Base-by-base conservation (phyloP, 129 eudicot genomes). In the Arctium lappa region DNA sequence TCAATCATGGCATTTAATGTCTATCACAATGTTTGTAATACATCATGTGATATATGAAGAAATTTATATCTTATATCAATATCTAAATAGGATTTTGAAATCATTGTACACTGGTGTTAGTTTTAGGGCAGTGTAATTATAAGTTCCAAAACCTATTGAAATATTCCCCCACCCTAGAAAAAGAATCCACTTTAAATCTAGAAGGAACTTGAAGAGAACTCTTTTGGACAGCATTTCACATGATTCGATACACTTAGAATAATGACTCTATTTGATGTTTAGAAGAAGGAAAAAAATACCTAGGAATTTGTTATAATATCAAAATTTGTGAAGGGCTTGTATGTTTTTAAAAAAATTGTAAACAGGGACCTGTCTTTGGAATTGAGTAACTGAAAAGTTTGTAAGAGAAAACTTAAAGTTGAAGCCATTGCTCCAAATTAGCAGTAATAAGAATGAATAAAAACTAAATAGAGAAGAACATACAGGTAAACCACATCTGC, bases 401-500 rank as follows among this genome's bases (percentile, higher is more conserved):
- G 34, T 66, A 29, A 27, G 32, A 27, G 71, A 66, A 8, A 66
- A 66, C 33, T 66, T 27, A 66, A 66, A 66, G 13, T 66, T 66
- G 33, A 66, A 66, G 33, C 71, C 33, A 66, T 66, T 66, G 33
- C 31, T 66, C 71, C 71, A 2, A 18, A 66, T 3, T 66, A 66
- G 13, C 71, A 66, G 13, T 2, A 66, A 15, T 29, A 66, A 66
- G 32, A 66, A 66, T 66, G 8, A 66, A 66, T 66, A 22, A 66
- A 18, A 66, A 66, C 71, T 66, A 22, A 7, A 63, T 36, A 69
- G 72, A 84, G 63, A 32, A 48, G 73, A 81, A 89, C 99, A 86
- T 90, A 96, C 99, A 73, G 94, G 97, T 53, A 92, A 87, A 78
- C 99, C 98, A 74, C 94, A 89, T 91, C 93, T 89, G 90, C 87